Percentiles rank a stretch among this genome's conserved stretches.
Conservation (phyloP, 2,329 filamentous ascomycete genomes). For the Clarireedia paspali region DNA sequence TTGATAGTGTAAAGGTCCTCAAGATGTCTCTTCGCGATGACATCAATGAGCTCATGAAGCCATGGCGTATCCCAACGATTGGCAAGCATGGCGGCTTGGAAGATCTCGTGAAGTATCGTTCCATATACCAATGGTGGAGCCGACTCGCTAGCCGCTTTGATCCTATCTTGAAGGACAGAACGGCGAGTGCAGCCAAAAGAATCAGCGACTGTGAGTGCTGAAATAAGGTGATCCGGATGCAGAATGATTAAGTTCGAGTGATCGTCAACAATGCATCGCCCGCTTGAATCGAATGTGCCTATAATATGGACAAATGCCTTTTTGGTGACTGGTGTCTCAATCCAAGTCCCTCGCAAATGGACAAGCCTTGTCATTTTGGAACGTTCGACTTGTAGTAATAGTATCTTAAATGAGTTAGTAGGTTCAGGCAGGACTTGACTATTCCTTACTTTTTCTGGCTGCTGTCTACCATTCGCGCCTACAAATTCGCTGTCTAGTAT, state of each 20-base stretch:
- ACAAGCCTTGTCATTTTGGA: conserved; percentile 60
- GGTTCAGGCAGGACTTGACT: background rate
- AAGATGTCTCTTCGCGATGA: conserved; percentile 66
- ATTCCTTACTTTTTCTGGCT: conserved; percentile 61
- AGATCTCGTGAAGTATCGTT: conserved; percentile 88
- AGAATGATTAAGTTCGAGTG: conserved; percentile 77
- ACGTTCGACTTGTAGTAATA: conserved; percentile 75
- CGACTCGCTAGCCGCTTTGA: conserved; percentile 81
- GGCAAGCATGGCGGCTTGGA: conserved; percentile 78
- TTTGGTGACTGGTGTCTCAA: conserved; percentile 65
- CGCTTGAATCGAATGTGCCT: conserved; percentile 61
- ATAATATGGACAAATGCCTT: conserved; percentile 82
- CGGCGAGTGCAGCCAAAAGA: conserved; percentile 87
- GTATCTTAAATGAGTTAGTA: conserved; percentile 46
- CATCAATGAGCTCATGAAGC: conserved; percentile 58
- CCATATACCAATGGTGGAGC: conserved; percentile 83
- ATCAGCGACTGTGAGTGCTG: conserved; percentile 91
- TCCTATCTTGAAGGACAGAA: conserved; percentile 86
- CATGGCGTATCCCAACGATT: conserved; percentile 74
- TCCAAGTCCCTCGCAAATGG: conserved; percentile 78
- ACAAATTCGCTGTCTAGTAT: conserved; percentile 63
- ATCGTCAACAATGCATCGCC: conserved; percentile 78
- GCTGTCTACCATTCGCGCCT: conserved; percentile 50
- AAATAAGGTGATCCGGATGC: conserved; percentile 92
- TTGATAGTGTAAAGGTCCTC: conserved; percentile 88